Evolutionary conservation across 306 rosid genomes (phyloP).

Genomic region (Medicago ruthenica): DNA sequence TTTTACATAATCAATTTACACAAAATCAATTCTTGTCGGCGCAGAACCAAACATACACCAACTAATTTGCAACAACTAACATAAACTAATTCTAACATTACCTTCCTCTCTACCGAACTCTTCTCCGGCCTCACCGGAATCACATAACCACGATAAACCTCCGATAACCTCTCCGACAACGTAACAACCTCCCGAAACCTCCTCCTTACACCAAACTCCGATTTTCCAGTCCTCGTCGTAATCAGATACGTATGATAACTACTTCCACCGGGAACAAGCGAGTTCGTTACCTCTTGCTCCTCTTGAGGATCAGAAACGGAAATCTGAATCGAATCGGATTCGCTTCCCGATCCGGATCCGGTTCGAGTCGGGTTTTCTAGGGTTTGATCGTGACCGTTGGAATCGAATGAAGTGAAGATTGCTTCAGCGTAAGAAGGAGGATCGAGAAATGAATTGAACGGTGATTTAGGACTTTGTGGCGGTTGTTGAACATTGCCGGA

Average conservation of each 20-base stretch:
- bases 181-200: conserved; percentile 90
- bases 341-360: not conserved
- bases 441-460: conserved; percentile 62
- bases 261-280: conserved; percentile 78
- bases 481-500: conserved; percentile 33
- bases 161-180: conserved; percentile 76
- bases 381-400: conserved; percentile 44
- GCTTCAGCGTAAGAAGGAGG: conserved; percentile 79
- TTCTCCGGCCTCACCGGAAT: conserved; percentile 93
- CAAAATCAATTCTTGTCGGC: too few species aligned
- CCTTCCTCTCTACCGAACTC: conserved; percentile 89
- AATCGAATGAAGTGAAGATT: conserved; percentile 70
- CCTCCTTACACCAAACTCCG: conserved; percentile 79
- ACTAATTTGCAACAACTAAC: too few species aligned
- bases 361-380: conserved; percentile 45
- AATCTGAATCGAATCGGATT: conserved; percentile 60
- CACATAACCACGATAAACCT: conserved; percentile 80
- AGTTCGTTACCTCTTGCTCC: conserved; percentile 74
- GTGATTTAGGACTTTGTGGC: conserved; percentile 53
- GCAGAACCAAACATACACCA: too few species aligned
- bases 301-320: conserved; percentile 86
- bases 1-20: too few species aligned
- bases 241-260: conserved; percentile 72
- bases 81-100: too few species aligned
- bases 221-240: conserved; percentile 71